Percentiles rank a stretch among this genome's conserved stretches.
phyloP scores from a whole-genome alignment of 78 protist genomes.

The Cavenderia fasciculata region DNA sequence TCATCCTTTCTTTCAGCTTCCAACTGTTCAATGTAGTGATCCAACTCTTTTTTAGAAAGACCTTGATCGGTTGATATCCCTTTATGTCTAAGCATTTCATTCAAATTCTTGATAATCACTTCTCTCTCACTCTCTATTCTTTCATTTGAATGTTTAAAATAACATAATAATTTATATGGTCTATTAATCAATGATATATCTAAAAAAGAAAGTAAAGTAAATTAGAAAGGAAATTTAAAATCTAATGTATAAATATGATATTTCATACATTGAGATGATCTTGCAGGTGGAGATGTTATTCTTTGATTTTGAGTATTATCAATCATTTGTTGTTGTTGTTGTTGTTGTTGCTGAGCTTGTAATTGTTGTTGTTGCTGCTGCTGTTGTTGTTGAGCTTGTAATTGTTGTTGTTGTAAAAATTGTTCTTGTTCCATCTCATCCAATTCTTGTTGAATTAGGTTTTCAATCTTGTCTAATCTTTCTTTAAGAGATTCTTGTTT shows the following conservation, averaged over 20 bases:
- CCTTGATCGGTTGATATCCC: slow-evolving; percentile 16
- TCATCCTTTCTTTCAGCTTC: slow-evolving; percentile 34
- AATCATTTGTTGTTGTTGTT: not conserved
- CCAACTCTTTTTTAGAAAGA: slow-evolving; percentile 1
- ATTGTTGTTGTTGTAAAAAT: not conserved
- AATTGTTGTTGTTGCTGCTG: not conserved
- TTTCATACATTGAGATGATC: not conserved
- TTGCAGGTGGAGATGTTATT: not conserved
- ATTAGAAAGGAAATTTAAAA: not conserved
- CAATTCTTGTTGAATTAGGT: no score
- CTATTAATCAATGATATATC: slow-evolving; percentile 1
- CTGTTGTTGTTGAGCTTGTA: not conserved
- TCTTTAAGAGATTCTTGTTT: not conserved
- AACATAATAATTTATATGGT: slow-evolving; percentile 23
- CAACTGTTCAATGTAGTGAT: slow-evolving; percentile 1
- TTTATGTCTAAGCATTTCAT: not conserved
- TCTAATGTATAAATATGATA: no score
- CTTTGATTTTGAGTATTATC: not conserved
- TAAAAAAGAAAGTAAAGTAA: not conserved
- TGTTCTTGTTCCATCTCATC: no score
- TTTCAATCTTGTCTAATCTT: no score
- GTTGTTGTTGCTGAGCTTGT: not conserved
- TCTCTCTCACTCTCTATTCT: slow-evolving; percentile 15
- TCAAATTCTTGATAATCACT: not conserved
- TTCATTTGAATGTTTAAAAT: slow-evolving; percentile 8